Evolutionary conservation across 768 basidiomycete species (phyloP).

Genomic region (Ephemerocybe angulata): DNA sequence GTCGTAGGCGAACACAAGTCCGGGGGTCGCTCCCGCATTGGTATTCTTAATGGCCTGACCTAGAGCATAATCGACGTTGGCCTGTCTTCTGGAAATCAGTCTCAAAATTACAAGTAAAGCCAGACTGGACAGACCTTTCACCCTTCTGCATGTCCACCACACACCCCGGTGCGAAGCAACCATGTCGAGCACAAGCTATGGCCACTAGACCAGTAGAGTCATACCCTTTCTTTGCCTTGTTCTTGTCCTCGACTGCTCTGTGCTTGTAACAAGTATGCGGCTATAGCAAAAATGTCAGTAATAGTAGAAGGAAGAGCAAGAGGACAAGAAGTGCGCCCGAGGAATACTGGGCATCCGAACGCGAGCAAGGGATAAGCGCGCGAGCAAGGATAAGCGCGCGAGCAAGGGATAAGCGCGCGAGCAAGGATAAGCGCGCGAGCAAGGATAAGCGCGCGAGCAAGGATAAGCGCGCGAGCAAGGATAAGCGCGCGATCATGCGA

Average conservation of each 20-base stretch:
- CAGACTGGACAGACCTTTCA: not conserved
- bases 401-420: too few species aligned
- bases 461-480: too few species aligned
- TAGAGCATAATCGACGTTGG: not conserved
- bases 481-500: too few species aligned
- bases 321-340: not conserved
- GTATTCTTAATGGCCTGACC: not conserved
- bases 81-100: not conserved
- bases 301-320: not conserved
- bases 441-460: too few species aligned
- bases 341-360: not conserved
- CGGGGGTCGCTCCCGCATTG: not conserved
- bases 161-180: not conserved
- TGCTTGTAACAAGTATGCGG: not conserved
- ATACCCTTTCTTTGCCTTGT: not conserved
- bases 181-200: not conserved
- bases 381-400: too few species aligned
- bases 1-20: not conserved
- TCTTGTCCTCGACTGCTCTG: not conserved
- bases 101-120: not conserved
- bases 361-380: too few species aligned
- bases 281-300: too few species aligned
- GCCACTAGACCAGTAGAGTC: not conserved
- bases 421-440: too few species aligned
- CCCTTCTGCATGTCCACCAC: not conserved